These are phyloP conservation scores for Conidiobolus incongruus DNA, from an alignment of 371 early-diverging fungal genomes.

Conservation along the genomic window DNA sequence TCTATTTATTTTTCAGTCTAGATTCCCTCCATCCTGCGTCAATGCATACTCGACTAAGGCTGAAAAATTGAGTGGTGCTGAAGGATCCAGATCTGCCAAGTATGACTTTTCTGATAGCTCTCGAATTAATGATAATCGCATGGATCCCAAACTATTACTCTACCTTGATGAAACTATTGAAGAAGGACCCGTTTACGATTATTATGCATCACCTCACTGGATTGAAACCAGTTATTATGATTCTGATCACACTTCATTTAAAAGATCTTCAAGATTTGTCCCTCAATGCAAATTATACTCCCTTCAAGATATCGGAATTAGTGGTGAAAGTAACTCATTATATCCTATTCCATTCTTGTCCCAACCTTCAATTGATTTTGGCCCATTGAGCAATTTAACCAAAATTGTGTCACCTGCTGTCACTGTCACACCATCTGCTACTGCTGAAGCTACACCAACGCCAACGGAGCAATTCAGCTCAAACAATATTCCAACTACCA, in stretches of 20 bases:
- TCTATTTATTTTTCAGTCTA: constrained; percentile 49
- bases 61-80: constrained; percentile 8
- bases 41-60: constrained; percentile 3
- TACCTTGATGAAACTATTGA: constrained; percentile 16
- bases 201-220: constrained; percentile 80
- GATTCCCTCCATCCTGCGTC: constrained; percentile 4
- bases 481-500: no score
- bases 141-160: constrained; percentile 8
- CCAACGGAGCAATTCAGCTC: no score
- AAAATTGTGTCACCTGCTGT: no score
- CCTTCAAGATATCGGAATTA: constrained; percentile 59
- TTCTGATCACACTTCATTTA: constrained; percentile 19
- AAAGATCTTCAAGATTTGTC: constrained; percentile 26
- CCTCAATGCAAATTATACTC: constrained; percentile 64
- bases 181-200: constrained; percentile 14
- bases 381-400: no score
- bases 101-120: no score
- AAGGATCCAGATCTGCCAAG: constrained; percentile 7
- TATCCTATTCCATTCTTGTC: constrained; percentile 29
- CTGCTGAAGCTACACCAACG: no score
- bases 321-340: constrained; percentile 34
- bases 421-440: no score
- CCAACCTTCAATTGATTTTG: no score
- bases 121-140: constrained; percentile 9
- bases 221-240: constrained; percentile 76